These are phyloP conservation scores for Tetracladium setigerum DNA, from an alignment of 495 filamentous ascomycete species.

Conservation along the genomic window DNA sequence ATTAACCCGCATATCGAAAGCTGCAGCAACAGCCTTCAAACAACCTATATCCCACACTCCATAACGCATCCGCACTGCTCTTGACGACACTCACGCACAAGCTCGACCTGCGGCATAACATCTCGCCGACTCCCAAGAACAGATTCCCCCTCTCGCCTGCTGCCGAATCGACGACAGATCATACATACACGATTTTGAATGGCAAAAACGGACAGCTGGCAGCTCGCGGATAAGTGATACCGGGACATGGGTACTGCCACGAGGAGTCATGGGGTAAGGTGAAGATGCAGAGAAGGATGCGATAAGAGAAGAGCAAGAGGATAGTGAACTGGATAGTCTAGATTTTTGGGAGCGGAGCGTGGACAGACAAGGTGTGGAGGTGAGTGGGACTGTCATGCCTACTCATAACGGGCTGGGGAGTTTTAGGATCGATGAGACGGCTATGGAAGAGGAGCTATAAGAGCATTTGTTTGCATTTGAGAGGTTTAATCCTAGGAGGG, in stretches of 20 bases:
- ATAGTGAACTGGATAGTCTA: constrained; percentile 76
- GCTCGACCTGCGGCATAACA: constrained; percentile 25
- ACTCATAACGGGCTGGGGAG: constrained; percentile 82
- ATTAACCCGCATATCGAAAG: too few species aligned
- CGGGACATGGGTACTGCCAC: constrained; percentile 63
- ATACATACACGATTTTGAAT: constrained; percentile 63
- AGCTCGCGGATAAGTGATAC: constrained; percentile 74
- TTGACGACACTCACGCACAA: constrained; percentile 10
- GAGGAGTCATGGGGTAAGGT: constrained; percentile 35
- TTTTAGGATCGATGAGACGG: constrained; percentile 45
- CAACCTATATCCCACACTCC: constrained; percentile 55
- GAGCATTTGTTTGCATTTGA: constrained; percentile 79
- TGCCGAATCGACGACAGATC: constrained; percentile 49
- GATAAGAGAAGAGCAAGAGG: constrained; percentile 50
- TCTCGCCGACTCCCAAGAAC: constrained; percentile 72
- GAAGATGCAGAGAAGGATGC: constrained; percentile 36
- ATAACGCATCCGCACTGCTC: constrained; percentile 34
- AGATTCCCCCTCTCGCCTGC: constrained; percentile 87
- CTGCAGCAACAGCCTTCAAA: constrained; percentile 75
- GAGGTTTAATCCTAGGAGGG: constrained; percentile 59
- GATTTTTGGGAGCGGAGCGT: constrained; percentile 60
- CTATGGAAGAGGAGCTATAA: constrained; percentile 43
- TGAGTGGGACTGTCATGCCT: constrained; percentile 50
- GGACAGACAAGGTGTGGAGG: constrained; percentile 3
- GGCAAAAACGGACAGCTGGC: constrained; percentile 61